Percentiles rank a stretch among this genome's conserved stretches.
phyloP scores from a whole-genome alignment of 345 rosid species.

The Pistacia atlantica region DNA sequence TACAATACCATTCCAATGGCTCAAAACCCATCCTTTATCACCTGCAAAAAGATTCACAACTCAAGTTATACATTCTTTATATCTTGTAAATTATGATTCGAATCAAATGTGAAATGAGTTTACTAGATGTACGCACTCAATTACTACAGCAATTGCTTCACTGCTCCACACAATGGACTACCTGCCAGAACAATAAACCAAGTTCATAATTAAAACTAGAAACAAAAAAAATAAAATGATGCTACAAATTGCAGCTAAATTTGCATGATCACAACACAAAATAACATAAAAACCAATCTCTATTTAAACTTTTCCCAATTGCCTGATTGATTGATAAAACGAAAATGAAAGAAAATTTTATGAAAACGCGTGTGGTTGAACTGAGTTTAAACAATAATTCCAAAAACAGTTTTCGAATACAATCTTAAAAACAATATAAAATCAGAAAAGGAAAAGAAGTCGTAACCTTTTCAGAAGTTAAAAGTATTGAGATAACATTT shows the following conservation, averaged over 20 bases:
- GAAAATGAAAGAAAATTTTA: not conserved
- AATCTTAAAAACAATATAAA: too few species aligned
- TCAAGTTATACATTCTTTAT: not conserved
- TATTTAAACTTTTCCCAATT: not conserved
- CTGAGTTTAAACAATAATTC: too few species aligned
- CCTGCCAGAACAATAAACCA: constrained; percentile 7
- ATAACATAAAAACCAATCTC: not conserved
- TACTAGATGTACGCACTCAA: not conserved
- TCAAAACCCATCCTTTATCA: constrained; percentile 53
- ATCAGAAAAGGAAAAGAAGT: too few species aligned
- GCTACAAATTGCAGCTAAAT: not conserved
- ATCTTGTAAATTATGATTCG: not conserved
- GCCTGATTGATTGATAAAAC: not conserved
- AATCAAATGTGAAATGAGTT: not conserved
- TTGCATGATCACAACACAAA: not conserved
- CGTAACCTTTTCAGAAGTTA: too few species aligned
- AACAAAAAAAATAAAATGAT: not conserved
- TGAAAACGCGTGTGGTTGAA: constrained; percentile 1
- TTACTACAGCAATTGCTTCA: not conserved
- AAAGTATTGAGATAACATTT: too few species aligned
- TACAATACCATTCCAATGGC: constrained; percentile 79
- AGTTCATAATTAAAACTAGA: not conserved
- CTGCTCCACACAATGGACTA: constrained; percentile 10
- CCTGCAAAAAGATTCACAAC: constrained; percentile 11
- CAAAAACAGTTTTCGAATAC: too few species aligned